Base-by-base conservation (phyloP, 306 rosid genomes). In the Quercus aquifolioides region DNA sequence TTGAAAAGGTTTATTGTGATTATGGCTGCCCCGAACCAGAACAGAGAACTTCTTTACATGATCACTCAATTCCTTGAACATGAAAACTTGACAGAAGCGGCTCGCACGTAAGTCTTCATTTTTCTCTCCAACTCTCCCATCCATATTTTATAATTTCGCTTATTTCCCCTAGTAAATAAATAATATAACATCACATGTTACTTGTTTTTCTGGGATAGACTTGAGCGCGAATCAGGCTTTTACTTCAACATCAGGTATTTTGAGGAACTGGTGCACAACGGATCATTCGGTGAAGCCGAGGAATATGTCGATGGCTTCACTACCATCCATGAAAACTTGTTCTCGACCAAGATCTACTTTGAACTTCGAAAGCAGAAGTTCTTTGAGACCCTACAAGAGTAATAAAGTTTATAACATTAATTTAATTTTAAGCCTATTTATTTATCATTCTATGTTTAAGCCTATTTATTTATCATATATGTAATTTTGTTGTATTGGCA, bases 261-360 rank as follows among this genome's bases (percentile, higher is more conserved):
- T 6, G 81, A 62, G 20, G 75, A 55, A 31, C 59, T 73, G 8
- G 70, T 81, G 23, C 1, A 60, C 14, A 26, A 13, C 4, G 78
- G 81, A 28, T 17, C 17, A 6, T 74, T 74, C 30, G 81, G 81
- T 0, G 80, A 65, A 1, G 85, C 83, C 0, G 80, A 81, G 8
- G 58, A 74, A 1, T 81, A 85, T 51, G 1, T 81, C 1, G 6
- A 9, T 1, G 83, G 83, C n/a, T 85, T 85, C 73, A 85, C 78
- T 1, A 3, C 18, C 1, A 19, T 74, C 1, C 43, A 49, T 1
- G 88, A 85, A 18, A 85, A 85, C 68, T 30, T 21, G 8, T 14
- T 4, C 65, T 74, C 85, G 0, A 38, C 58, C 4, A 75, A 15
- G 5, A n/a, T 56, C 4, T 11, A 77, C 4, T 85, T 78, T 14